Evolutionary conservation across 148 eudicot genomes (phyloP), one percentile per base, ranked within the genome.

Genomic region (Diospyros kaki): DNA sequence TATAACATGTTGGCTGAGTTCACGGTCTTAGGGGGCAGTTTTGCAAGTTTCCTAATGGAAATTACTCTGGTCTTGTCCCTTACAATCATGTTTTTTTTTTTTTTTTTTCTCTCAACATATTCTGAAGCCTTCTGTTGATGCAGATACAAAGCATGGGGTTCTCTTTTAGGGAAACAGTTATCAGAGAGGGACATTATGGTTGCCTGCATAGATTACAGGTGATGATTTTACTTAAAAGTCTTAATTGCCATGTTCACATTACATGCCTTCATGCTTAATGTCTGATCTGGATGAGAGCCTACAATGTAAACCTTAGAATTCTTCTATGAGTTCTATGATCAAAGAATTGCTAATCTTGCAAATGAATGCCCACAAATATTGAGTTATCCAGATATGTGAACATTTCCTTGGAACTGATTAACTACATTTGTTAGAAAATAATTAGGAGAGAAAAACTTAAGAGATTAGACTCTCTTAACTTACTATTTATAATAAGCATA

Each of bases 191-290:
- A 85, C 66, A 78, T 90, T 46, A 88, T 90, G 67, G 91, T 90
- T 69, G 94, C 94, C 68, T 90, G 94, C 82, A 90, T 90, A 79
- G 94, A 90, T 78, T 90, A 90, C 87, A 90, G 94, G 94, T 90
- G 74, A 67, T 64, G 61, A 59, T 66, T 77, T 71, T 73, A 41
- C 68, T 63, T 54, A 10, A 28, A 15, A 40, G 4, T 51, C 12
- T 60, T 12, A 76, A 11, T 45, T 70, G 28, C 2, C 55, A 13
- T 40, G 6, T 28, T 38, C 51, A 5, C 52, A 38, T 53, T 12
- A 71, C 17, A 58, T 43, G 15, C 46, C 52, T n/a, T 46, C 58
- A 52, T 39, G 50, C 64, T 39, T 58, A 52, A 12, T 52, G 28
- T 4, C 9, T 39, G 6, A 12, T 41, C 48, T 42, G 58, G 55